phyloP scores from a whole-genome alignment of 2,329 filamentous ascomycete species.

The Seiridium cupressi region DNA sequence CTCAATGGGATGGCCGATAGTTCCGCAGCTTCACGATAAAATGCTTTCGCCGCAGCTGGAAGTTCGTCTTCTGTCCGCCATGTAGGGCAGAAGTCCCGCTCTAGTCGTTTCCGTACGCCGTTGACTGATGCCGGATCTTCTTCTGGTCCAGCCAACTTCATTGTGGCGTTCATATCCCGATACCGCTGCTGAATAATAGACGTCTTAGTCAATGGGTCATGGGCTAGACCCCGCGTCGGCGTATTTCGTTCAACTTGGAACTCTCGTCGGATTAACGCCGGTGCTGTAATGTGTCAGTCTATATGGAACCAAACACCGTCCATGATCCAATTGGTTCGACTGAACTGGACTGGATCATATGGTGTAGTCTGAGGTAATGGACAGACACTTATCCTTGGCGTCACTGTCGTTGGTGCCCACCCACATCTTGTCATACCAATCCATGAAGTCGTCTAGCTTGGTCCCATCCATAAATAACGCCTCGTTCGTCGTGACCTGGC shows the following conservation, averaged over 20 bases:
- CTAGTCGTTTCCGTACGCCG: background rate
- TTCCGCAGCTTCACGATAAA: constrained; percentile 41
- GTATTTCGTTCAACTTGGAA: background rate
- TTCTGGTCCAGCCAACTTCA: constrained; percentile 12
- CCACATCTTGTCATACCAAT: constrained; percentile 74
- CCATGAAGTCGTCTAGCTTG: constrained; percentile 72
- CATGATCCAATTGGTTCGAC: background rate
- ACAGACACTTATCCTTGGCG: constrained; percentile 31
- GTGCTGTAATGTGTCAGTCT: constrained; percentile 5
- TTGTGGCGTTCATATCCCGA: constrained; percentile 14
- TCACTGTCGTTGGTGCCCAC: constrained; percentile 38
- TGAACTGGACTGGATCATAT: too few relatives aligned
- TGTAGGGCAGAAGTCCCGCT: constrained; percentile 26
- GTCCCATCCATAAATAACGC: constrained; percentile 47
- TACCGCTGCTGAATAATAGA: constrained; percentile 16
- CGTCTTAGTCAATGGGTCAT: constrained; percentile 3
- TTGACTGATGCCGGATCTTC: background rate
- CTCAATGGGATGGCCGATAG: constrained; percentile 32
- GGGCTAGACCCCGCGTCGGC: constrained; percentile 8
- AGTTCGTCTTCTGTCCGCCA: constrained; percentile 40
- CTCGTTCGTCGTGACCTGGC: constrained; percentile 25
- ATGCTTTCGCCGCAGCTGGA: constrained; percentile 34
- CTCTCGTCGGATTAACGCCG: background rate
- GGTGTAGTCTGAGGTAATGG: too few relatives aligned
- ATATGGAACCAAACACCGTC: background rate